Base-by-base conservation (phyloP, 2,329 filamentous ascomycete genomes). In the Mycosphaerella arachidis region DNA sequence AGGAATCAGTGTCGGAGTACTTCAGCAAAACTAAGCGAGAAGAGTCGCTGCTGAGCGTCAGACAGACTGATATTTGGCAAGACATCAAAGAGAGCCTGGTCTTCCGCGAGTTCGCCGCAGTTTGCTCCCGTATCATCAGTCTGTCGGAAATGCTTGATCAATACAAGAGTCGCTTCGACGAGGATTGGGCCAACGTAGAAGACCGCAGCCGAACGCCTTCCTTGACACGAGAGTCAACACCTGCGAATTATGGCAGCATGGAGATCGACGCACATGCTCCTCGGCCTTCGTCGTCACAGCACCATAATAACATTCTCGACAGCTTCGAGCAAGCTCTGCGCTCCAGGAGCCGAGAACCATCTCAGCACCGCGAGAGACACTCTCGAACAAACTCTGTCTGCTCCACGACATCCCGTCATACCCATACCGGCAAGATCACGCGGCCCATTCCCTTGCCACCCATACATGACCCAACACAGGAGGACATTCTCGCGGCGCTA, bases 1-100 rank as follows among this genome's bases (percentile, higher is more conserved):
- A 77, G 13, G 75, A 77, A 53, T 80, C 77, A 40, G 75, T 81
- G 3, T 84, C 81, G 1, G 76, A 79, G 55, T 82, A 83, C 61
- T 79, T 81, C 63, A 75, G 73, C 4, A 62, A 72, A 3, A 73
- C 76, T 12, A 77, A 76, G 58, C 71, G 74, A 1, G 74, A 79
- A 18, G 76, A 81, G 59, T 75, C 76, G 16, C 73, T 76, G 57
- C 66, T 78, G 37, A 77, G 79, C 62, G 76, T 83, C 16, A 72
- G 78, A 57, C 76, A 82, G 60, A 82, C 79, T 0, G 75, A 79
- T 40, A 73, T 76, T 24, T 84, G 81, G 81, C 67, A 77, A 2
- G 72, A 74, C n/a, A 73, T 82, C 54, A 78, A 78, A 65, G 70
- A 78, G 55, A 81, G 82, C 58, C 76, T 80, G 1, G 77, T 81